phyloP scores from a whole-genome alignment of 2,329 filamentous ascomycete genomes.

The Dactylellina haptotyla region DNA sequence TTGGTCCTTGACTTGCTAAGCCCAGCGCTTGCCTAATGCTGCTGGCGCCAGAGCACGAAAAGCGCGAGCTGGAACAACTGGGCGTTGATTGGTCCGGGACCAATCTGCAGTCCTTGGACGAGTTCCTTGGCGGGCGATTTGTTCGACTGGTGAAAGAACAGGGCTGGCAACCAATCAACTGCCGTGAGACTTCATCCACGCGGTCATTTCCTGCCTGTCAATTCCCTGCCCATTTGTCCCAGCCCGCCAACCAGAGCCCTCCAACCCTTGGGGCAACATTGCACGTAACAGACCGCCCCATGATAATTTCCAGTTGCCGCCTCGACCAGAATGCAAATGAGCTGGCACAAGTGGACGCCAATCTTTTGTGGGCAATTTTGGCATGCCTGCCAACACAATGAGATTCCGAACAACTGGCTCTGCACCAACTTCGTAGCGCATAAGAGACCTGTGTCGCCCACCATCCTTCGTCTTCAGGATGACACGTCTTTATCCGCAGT shows the following conservation, averaged over 20 bases:
- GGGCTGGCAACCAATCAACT: constrained; percentile 20
- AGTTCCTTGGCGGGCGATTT: constrained; percentile 1
- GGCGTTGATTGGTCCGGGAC: constrained; percentile 34
- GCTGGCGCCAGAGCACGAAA: constrained; percentile 30
- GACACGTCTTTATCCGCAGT: constrained; percentile 31
- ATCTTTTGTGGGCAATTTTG: not conserved
- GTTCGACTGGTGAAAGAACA: not conserved
- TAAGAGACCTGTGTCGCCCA: constrained; percentile 51
- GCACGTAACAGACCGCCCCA: not conserved
- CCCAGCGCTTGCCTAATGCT: constrained; percentile 10
- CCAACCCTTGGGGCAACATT: not conserved
- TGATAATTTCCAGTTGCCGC: constrained; percentile 48
- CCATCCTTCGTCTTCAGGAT: constrained; percentile 33
- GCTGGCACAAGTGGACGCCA: constrained; percentile 9
- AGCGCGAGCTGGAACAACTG: constrained; percentile 24
- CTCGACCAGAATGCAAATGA: constrained; percentile 16
- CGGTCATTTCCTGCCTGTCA: not conserved
- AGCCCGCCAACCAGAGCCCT: constrained; percentile 29
- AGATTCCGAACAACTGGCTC: constrained; percentile 41
- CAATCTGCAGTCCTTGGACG: not conserved
- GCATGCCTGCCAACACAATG: constrained; percentile 7
- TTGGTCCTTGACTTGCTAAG: not conserved
- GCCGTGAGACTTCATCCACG: not conserved
- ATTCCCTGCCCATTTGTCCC: constrained; percentile 3
- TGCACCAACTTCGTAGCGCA: constrained; percentile 24